These are phyloP conservation scores for Eucalyptus erythrocorys DNA, from an alignment of 345 rosid species.

Conservation along the genomic window DNA sequence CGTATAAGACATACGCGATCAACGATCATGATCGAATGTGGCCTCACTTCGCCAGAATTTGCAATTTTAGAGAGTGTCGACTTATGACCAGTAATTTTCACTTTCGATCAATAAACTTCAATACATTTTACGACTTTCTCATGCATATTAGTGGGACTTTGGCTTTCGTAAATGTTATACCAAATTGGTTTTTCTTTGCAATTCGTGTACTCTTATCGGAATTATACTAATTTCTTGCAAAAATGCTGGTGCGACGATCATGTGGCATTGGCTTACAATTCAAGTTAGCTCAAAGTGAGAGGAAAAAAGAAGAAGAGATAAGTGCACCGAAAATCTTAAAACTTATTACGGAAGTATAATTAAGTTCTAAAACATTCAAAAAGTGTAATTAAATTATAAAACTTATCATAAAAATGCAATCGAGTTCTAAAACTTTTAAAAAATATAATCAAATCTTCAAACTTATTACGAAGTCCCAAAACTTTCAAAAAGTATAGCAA, in stretches of 20 bases:
- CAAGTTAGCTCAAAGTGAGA: not conserved
- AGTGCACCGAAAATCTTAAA: too few species aligned
- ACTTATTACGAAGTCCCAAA: too few species aligned
- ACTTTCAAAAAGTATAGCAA: too few species aligned
- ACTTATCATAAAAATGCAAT: too few species aligned
- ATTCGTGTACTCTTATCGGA: not conserved
- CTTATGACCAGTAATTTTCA: not conserved
- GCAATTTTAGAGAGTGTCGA: not conserved
- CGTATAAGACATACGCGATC: rapidly evolving
- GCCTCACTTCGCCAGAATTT: not conserved
- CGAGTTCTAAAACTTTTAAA: too few species aligned
- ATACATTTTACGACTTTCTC: rapidly evolving
- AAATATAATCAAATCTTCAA: too few species aligned
- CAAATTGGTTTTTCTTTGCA: not conserved
- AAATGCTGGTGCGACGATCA: rapidly evolving
- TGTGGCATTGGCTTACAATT: not conserved
- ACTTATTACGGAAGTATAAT: too few species aligned
- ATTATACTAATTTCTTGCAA: not conserved
- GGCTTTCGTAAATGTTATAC: not conserved
- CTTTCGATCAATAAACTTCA: not conserved
- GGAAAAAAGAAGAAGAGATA: too few species aligned
- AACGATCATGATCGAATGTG: not conserved
- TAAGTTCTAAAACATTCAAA: too few species aligned
- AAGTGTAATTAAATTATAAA: too few species aligned
- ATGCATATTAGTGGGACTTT: not conserved